A percentile compares a stretch with the other conserved stretches of the same genome.
These are phyloP conservation scores for Stephanodiscus minutulus DNA, from an alignment of 108 stramenopile genomes.

Conservation along the genomic window DNA sequence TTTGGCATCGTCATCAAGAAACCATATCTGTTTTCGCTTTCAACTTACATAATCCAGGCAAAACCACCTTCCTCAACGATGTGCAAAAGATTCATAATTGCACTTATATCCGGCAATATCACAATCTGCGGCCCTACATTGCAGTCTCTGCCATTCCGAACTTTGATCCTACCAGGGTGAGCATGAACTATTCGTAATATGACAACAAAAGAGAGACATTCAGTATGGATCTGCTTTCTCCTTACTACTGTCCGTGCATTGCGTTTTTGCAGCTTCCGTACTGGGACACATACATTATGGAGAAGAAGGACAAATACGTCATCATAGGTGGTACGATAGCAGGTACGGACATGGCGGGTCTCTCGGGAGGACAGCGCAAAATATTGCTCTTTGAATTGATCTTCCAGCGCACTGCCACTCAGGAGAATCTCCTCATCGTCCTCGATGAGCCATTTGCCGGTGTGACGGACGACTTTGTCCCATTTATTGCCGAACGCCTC, in stretches of 20 bases:
- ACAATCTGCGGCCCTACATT: conserved; percentile 71
- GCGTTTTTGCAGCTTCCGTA: conserved; percentile 69
- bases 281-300: conserved; percentile 67
- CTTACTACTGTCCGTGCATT: too few relatives aligned
- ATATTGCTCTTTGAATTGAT: conserved; percentile 70
- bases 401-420: conserved; percentile 54
- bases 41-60: conserved; percentile 36
- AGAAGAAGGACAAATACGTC: conserved; percentile 54
- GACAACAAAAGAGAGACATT: too few relatives aligned
- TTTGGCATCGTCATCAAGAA: too few relatives aligned
- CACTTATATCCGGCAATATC: conserved; percentile 77
- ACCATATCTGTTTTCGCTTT: not conserved
- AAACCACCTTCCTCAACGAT: conserved; percentile 78
- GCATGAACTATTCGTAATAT: too few relatives aligned
- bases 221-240: too few relatives aligned
- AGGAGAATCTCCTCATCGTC: conserved; percentile 56
- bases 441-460: conserved; percentile 77
- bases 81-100: conserved; percentile 70
- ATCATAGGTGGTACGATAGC: conserved; percentile 74
- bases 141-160: conserved; percentile 61
- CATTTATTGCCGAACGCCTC: conserved; percentile 60
- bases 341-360: conserved; percentile 68
- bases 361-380: conserved; percentile 72
- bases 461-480: conserved; percentile 78
- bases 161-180: conserved; percentile 56